Base-by-base conservation (phyloP, 176 grass and related monocot genomes). In the Ensete glaucum region DNA sequence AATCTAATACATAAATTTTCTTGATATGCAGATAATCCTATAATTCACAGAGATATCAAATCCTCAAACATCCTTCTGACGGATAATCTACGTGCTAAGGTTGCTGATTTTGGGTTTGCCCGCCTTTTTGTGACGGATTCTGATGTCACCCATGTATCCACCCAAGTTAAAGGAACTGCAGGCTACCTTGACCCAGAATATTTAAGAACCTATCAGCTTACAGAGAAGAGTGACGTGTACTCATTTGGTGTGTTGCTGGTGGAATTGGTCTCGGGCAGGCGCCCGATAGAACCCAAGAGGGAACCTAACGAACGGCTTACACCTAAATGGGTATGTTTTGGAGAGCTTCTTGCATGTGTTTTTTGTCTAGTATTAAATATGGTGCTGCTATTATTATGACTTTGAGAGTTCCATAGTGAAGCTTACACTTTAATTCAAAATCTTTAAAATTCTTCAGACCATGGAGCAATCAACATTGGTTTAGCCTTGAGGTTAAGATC, bases 181-280 rank as follows among this genome's bases (percentile, higher is more conserved):
- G 72, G 72, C 10, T 74, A 74, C 22, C 21, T 74, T 13, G 72
- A 74, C 25, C 72, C 72, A 12, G 72, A 74, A 43, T 74, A 74
- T 58, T 20, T 74, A 2, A 55, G 3, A 29, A 74, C 72, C 17
- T 74, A 56, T 57, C 72, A 74, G 43, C 53, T 74, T 20, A 74
- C 72, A 34, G 72, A 74, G 72, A 74, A 74, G 53, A 74, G 72
- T 10, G 72, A 74, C n/a, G 72, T 74, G 3, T 74, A 57, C 25
- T 74, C 72, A 57, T 74, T 74, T 58, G 72, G 72, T 29, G 72
- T 74, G 4, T 74, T 74, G 72, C 72, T 74, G 22, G 72, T 74
- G 52, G 72, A 74, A 19, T 56, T 58, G 10, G 22, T 74, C 23
- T 56, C 72, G 0, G 72, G 72, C 24, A 74, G 72, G 50, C 52